A percentile compares a stretch with the other conserved stretches of the same genome.
Conservation (phyloP, 1,284 basidiomycete genomes). For the Ceratobasidium sp. region DNA sequence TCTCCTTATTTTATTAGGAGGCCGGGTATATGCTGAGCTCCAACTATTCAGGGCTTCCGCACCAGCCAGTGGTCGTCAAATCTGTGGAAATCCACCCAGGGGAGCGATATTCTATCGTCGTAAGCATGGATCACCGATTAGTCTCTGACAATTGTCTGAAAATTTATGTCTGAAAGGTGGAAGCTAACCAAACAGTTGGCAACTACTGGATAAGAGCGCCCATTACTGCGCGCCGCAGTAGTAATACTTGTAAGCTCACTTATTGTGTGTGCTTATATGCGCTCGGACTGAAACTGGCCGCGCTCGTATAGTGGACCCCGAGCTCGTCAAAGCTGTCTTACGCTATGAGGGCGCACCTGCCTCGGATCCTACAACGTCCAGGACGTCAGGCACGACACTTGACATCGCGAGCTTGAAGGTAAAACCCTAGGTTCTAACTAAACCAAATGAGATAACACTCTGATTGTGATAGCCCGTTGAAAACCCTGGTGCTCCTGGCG, state of each 20-base stretch:
- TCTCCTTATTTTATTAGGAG: slow-evolving; percentile 3
- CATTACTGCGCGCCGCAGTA: slow-evolving; percentile 49
- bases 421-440: no score
- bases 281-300: not conserved
- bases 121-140: slow-evolving; percentile 25
- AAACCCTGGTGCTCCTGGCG: slow-evolving; percentile 44
- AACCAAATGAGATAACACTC: not conserved
- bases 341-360: slow-evolving; percentile 60
- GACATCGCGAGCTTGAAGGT: slow-evolving; percentile 21
- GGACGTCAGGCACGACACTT: slow-evolving; percentile 52
- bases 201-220: slow-evolving; percentile 53
- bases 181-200: slow-evolving; percentile 46
- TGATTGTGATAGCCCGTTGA: slow-evolving; percentile 31
- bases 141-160: not conserved
- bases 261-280: not conserved
- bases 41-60: slow-evolving; percentile 13
- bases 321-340: slow-evolving; percentile 60
- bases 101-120: slow-evolving; percentile 50
- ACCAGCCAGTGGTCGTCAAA: slow-evolving; percentile 13
- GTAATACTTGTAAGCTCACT: slow-evolving; percentile 26
- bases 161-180: not conserved
- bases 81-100: slow-evolving; percentile 43
- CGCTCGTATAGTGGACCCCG: slow-evolving; percentile 47
- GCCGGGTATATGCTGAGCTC: not conserved
- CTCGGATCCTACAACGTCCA: slow-evolving; percentile 57